phyloP scores from a whole-genome alignment of 1,284 basidiomycete genomes.

The Puccinia novopanici region DNA sequence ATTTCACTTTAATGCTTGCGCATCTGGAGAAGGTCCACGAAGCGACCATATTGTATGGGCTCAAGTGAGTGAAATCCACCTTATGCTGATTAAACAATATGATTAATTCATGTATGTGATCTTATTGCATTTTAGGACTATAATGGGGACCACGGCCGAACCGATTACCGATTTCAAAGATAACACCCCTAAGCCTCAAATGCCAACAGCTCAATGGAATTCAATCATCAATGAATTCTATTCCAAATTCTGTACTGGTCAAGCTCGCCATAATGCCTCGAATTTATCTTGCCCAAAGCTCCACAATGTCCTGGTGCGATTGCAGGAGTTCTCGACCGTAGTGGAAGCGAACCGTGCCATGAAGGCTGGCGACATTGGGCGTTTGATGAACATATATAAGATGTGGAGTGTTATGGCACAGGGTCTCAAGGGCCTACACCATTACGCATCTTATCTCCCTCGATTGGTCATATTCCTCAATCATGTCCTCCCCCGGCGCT shows the following conservation, averaged over 20 bases:
- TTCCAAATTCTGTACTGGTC: neutral
- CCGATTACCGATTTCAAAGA: neutral
- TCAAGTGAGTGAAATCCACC: neutral
- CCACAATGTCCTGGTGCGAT: neutral
- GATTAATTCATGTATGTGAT: neutral
- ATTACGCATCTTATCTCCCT: neutral
- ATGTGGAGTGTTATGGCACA: constrained; percentile 1
- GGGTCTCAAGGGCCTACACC: neutral
- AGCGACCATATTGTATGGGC: neutral
- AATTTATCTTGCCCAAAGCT: too few species aligned
- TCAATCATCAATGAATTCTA: constrained; percentile 1
- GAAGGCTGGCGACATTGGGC: constrained; percentile 15
- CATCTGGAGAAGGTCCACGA: constrained; percentile 18
- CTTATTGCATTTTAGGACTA: neutral
- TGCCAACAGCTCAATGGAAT: neutral
- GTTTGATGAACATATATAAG: constrained; percentile 10
- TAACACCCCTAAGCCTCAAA: neutral
- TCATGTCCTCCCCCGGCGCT: neutral
- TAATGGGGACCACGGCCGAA: neutral
- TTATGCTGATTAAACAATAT: neutral
- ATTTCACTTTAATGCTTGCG: neutral
- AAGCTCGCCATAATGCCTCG: neutral
- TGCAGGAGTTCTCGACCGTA: neutral
- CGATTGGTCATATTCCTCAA: neutral
- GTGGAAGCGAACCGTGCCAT: constrained; percentile 12